Evolutionary conservation across 177 flowering plant genomes (phyloP), one percentile per base, ranked within the genome.

Genomic region (Vitis hybrid): DNA sequence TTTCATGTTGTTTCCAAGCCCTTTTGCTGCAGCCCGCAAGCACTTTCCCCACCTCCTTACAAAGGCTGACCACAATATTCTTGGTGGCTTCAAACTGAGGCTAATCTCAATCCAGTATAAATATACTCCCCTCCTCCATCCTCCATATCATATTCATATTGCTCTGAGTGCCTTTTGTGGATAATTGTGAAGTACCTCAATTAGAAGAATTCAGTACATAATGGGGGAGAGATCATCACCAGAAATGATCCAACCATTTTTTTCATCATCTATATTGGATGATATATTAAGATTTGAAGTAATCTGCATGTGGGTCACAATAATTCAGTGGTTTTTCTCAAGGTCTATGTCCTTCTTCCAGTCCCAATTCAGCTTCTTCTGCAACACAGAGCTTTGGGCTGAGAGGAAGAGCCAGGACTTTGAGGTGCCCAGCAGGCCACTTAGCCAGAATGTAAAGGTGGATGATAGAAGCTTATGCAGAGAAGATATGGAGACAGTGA

Each of bases 401-500:
- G 51, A 3, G 52, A 63, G 62, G 57, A 35, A 55, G 19, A 13
- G 52, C 30, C 50, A 18, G 6, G 69, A 64, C 32, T 35, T 49
- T 19, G 70, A 65, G 60, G 6, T 2, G 13, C n/a, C 46, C 63
- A 46, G 13, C 59, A 14, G 52, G 60, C 59, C 56, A 56, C 2
- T 11, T 7, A 14, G 60, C 67, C 16, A 9, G 6, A 2, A 56
- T 32, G 64, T 62, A 13, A 60, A 49, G 64, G 70, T 55, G 30
- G 80, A 72, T n/a, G 75, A 70, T 27, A 77, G 51, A 3, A 64
- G 40, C 52, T 3, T 81, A 27, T 56, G 74, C 69, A 72, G 79
- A 48, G 85, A 74, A 65, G 88, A 86, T 19, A 81, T 79, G 7
- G 81, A 82, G 77, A 60, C 72, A 62, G 87, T 89, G 79, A 83